Evolutionary conservation across 768 basidiomycete species (phyloP), one percentile per base, ranked within the genome.

Genomic region (Phlebiopsis gigantea): DNA sequence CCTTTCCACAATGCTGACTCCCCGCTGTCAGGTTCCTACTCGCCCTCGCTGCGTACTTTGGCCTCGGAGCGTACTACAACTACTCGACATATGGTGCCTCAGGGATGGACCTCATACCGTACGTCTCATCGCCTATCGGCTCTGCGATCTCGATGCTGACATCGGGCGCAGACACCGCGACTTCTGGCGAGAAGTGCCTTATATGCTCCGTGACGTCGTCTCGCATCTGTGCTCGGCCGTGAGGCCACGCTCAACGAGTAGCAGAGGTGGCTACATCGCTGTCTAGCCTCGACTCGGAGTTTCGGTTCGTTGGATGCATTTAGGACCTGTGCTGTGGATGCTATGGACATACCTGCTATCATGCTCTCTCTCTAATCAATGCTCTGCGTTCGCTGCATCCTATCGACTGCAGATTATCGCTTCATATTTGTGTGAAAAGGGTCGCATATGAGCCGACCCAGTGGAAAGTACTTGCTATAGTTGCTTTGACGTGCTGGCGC

Each of bases 131-230:
- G 10, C 57, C 21, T 15, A 47, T 53, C 53, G 43, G 12, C 53
- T 28, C 54, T 24, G 28, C 51, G 24, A 43, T 19, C 28, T n/a
- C 26, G 14, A 25, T 15, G 51, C 54, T 53, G 42, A 43, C 42
- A 47, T 59, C 14, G 6, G 30, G 15, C 26, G 14, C 61, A 93
- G 90, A 57, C 90, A 93, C 71, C 88, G 90, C 48, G 89, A 92
- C 66, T 93, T 93, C 70, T 93, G 90, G 90, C 75, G 83, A 68
- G 91, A 93, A 71, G 88, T 93, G 2, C 91, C 91, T 4, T 91
- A 90, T 62, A 88, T 93, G 83, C 68, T 91, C 45, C 78, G 79
- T 43, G 91, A 93, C 63, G 86, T 93, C 22, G 67, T 87, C 51
- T 81, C 84, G 21, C 89, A 92, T 71, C 71, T 93, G 39, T 91